These are phyloP conservation scores for Kodamaea sagamina DNA, from an alignment of 805 yeast genomes.

Conservation along the genomic window DNA sequence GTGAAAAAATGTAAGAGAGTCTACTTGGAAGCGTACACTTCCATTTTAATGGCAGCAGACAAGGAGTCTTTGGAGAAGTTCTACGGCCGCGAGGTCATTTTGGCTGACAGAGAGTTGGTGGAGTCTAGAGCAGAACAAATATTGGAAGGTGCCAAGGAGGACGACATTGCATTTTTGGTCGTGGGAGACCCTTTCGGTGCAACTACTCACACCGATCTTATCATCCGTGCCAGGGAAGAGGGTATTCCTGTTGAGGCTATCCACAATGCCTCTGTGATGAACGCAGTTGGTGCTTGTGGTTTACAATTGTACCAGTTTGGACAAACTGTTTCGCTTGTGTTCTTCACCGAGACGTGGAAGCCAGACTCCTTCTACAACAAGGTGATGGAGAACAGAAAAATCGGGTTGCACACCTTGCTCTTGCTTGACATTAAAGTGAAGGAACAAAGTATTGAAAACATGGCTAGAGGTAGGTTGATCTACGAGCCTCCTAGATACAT, in stretches of 20 bases:
- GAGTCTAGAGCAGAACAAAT: slow-evolving; percentile 87
- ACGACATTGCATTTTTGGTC: slow-evolving; percentile 90
- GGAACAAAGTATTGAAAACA: slow-evolving; percentile 91
- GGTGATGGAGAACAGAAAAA: slow-evolving; percentile 81
- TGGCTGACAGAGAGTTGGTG: slow-evolving; percentile 94
- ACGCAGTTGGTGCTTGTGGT: slow-evolving; percentile 98
- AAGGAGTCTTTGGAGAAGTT: slow-evolving; percentile 71
- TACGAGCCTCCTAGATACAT: slow-evolving; percentile 97
- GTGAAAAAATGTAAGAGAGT: slow-evolving; percentile 84
- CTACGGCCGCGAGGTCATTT: slow-evolving; percentile 79
- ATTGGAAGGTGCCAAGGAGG: slow-evolving; percentile 69
- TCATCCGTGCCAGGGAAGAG: slow-evolving; percentile 85
- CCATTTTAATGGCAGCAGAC: slow-evolving; percentile 92
- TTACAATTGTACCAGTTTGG: slow-evolving; percentile 93
- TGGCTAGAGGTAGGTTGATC: slow-evolving; percentile 88
- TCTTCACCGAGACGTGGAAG: slow-evolving; percentile 93
- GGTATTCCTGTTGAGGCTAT: slow-evolving; percentile 76
- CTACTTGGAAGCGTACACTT: slow-evolving; percentile 94
- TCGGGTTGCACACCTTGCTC: slow-evolving; percentile 89
- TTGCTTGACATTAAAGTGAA: slow-evolving; percentile 92
- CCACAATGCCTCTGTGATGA: slow-evolving; percentile 97
- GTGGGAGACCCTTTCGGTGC: slow-evolving; percentile 99
- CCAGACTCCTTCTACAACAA: slow-evolving; percentile 95
- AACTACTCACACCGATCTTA: slow-evolving; percentile 94
- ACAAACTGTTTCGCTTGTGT: slow-evolving; percentile 94